phyloP scores from a whole-genome alignment of 1,284 basidiomycete species.

The Afroboletus lepidellus region DNA sequence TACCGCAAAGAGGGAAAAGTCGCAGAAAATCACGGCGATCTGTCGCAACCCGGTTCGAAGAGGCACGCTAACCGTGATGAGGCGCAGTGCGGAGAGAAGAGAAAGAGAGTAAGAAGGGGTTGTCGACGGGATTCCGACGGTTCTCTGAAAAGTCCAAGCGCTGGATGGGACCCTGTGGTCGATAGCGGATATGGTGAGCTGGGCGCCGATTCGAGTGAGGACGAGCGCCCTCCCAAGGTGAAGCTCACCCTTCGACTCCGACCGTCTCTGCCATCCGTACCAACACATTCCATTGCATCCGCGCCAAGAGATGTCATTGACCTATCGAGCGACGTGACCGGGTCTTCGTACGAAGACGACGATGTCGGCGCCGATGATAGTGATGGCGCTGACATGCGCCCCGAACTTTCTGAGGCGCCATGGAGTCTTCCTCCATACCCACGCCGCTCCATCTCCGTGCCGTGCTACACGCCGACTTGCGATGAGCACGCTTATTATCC shows the following conservation, averaged over 20 bases:
- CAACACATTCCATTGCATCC: conserved; percentile 16
- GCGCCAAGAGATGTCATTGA: conserved; percentile 39
- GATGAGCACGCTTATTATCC: conserved; percentile 36
- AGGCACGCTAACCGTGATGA: conserved; percentile 40
- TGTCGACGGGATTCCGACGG: conserved; percentile 36
- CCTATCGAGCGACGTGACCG: conserved; percentile 39
- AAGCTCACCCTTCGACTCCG: conserved; percentile 65
- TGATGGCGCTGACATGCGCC: conserved; percentile 31
- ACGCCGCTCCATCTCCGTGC: conserved; percentile 52
- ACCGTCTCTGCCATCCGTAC: conserved; percentile 31
- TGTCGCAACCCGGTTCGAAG: conserved; percentile 27
- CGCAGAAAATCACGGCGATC: conserved; percentile 6
- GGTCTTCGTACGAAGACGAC: conserved; percentile 32
- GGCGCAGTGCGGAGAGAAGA: conserved; percentile 62
- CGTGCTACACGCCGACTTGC: conserved; percentile 47
- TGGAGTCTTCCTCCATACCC: conserved; percentile 42
- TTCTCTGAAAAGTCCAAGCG: conserved; percentile 11
- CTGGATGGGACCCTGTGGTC: conserved; percentile 18
- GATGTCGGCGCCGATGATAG: conserved; percentile 25
- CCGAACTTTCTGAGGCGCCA: conserved; percentile 21
- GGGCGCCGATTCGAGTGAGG: conserved; percentile 30
- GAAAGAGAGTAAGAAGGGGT: conserved; percentile 59
- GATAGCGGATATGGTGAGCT: conserved; percentile 39
- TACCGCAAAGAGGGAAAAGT: conserved; percentile 51
- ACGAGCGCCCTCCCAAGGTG: conserved; percentile 59